Percentiles rank a stretch among this genome's conserved stretches.
phyloP scores from a whole-genome alignment of 768 basidiomycete genomes.

The Boletus coccyginus region DNA sequence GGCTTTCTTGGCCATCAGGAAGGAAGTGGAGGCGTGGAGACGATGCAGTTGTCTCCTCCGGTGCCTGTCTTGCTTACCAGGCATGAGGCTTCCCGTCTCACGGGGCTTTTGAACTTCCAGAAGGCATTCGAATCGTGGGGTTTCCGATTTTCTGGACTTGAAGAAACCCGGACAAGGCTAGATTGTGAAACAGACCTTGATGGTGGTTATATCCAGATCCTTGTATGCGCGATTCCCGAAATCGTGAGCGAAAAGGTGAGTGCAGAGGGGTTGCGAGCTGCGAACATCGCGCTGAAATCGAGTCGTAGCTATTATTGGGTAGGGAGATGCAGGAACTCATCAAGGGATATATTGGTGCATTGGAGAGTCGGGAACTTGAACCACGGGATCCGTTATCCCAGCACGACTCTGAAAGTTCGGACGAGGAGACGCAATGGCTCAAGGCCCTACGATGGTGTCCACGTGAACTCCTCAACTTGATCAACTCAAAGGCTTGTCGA shows the following conservation, averaged over 20 bases:
- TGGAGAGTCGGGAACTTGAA: conserved; percentile 47
- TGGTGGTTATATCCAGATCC: conserved; percentile 59
- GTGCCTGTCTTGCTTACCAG: conserved; percentile 62
- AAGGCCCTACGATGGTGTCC: conserved; percentile 81
- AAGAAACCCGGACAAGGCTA: conserved; percentile 19
- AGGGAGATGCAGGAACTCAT: conserved; percentile 75
- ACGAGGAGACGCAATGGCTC: conserved; percentile 50
- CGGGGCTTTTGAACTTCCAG: conserved; percentile 38
- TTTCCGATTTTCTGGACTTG: conserved; percentile 48
- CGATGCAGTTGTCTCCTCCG: conserved; percentile 49
- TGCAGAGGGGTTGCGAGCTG: neutral
- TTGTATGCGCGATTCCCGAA: conserved; percentile 61
- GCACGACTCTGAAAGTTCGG: neutral
- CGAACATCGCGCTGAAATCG: conserved; percentile 8
- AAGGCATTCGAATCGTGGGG: conserved; percentile 68
- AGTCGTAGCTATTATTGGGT: conserved; percentile 54
- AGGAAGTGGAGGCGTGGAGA: conserved; percentile 35
- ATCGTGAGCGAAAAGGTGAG: conserved; percentile 67
- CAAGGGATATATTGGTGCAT: conserved; percentile 64
- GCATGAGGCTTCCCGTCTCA: conserved; percentile 56
- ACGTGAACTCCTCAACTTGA: conserved; percentile 72
- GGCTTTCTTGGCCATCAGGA: conserved; percentile 53
- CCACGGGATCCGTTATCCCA: conserved; percentile 16
- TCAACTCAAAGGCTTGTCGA: conserved; percentile 95
- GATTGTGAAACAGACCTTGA: conserved; percentile 17